Evolutionary conservation across 345 rosid genomes (phyloP), one percentile per base, ranked within the genome.

Genomic region (Iberis pinnata): DNA sequence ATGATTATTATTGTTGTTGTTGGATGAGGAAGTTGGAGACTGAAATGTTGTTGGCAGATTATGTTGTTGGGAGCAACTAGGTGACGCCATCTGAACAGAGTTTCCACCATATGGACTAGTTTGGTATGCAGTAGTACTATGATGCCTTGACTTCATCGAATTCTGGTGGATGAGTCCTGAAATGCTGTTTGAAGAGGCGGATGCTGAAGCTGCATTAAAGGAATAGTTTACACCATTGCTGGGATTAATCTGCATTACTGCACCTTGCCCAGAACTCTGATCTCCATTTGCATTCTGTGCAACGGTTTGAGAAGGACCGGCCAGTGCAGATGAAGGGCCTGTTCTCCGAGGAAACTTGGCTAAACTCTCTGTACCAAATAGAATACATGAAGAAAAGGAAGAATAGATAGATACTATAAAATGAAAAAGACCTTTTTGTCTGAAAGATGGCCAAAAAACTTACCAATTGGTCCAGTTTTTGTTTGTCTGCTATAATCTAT

Each of bases 401-500:
- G 25, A 22, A 22, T 22, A 22, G 25, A 22, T 22, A 22, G 25
- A 22, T 22, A 6, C 6, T 22, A 22, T 6, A 22, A 22, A 22
- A 22, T 22, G 25, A 22, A 22, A 22, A n/a, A 22, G 25, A 6
- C 25, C 25, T 2, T 22, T 6, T 22, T 22, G 25, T 6, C 6
- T 22, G 25, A 22, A 22, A 22, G 6, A 3, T 22, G 25, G 25
- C 6, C 25, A 22, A 22, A 2, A 6, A 56, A 70, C 88, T 76
- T 86, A 93, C 99, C 99, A 73, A 93, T 88, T 10, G 99, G 99
- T 58, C 99, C 97, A 26, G 81, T 81, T 70, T 76, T 75, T 37
- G 85, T 86, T 75, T 88, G 89, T 70, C 86, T 74, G 72, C 99
- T 88, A 73, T 81, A 93, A 73, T 93, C 99, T 76, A 93, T 88